Evolutionary conservation across 306 rosid species (phyloP).

Genomic region (Gleditsia sinensis): DNA sequence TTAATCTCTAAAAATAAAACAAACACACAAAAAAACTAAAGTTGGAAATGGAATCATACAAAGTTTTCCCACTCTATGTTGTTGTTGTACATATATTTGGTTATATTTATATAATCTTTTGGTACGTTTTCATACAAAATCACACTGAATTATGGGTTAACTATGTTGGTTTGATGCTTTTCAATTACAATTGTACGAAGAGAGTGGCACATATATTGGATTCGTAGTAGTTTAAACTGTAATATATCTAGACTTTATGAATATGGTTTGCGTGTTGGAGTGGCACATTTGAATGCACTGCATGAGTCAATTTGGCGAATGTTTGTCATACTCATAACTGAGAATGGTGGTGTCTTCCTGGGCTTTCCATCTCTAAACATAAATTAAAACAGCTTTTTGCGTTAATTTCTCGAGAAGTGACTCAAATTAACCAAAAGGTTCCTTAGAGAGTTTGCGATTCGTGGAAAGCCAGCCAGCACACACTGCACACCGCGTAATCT

Average conservation of each 20-base stretch:
- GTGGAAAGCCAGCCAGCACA: conserved; percentile 3
- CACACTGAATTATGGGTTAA: background rate
- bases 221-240: no score
- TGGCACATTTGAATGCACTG: conserved; percentile 9
- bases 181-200: conserved; percentile 20
- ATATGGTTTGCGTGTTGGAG: conserved; percentile 15
- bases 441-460: background rate
- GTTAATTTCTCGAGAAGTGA: conserved; percentile 32
- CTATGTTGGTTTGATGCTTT: conserved; percentile 31
- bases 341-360: conserved; percentile 25
- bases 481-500: conserved; percentile 5
- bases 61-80: background rate
- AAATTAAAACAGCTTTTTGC: conserved; percentile 29
- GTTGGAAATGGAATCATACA: conserved; percentile 10
- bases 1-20: background rate
- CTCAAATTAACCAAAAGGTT: background rate
- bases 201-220: no score
- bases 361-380: conserved; percentile 24
- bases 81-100: background rate
- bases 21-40: background rate
- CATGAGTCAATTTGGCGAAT: conserved; percentile 27
- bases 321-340: background rate
- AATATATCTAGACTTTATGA: no score
- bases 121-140: conserved; percentile 10
- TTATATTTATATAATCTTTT: conserved; percentile 19